Evolutionary conservation across 106 monocot species (phyloP).

Genomic region (Apostasia ramifera): DNA sequence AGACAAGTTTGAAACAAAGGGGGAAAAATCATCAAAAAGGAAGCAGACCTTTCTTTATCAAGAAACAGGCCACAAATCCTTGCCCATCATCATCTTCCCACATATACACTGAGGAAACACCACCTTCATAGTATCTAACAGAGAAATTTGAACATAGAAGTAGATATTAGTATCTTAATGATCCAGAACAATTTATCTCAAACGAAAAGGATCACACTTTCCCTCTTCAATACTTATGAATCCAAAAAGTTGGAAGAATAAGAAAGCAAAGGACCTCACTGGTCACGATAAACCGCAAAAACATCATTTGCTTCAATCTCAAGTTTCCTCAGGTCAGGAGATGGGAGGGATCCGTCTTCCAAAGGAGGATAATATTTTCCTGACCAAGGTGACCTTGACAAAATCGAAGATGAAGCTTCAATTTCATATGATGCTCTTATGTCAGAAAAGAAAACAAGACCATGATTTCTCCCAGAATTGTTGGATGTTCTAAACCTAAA

Average conservation of each 20-base stretch:
- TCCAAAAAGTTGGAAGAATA: not conserved
- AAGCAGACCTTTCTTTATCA: constrained; percentile 88
- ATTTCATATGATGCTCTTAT: not conserved
- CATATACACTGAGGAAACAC: constrained; percentile 92
- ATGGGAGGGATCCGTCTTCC: constrained; percentile 87
- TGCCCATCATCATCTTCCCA: constrained; percentile 76
- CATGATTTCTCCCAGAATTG: not conserved
- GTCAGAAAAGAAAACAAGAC: not conserved
- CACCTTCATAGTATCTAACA: constrained; percentile 95
- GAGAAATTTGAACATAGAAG: constrained; percentile 2
- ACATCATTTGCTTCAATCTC: constrained; percentile 92
- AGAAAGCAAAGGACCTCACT: constrained; percentile 64
- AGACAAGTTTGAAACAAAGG: not conserved
- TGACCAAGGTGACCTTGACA: constrained; percentile 92
- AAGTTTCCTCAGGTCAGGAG: constrained; percentile 64
- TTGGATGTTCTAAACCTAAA: not conserved
- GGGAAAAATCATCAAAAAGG: not conserved
- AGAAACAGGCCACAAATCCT: constrained; percentile 75
- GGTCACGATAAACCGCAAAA: constrained; percentile 92
- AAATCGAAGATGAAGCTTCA: not conserved
- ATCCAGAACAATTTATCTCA: not conserved
- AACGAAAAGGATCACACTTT: not conserved
- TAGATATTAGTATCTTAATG: constrained; percentile 1
- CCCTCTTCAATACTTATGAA: not conserved
- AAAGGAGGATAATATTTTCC: constrained; percentile 76